phyloP scores from a whole-genome alignment of 2,329 filamentous ascomycete species.

The Arachnomyces sp. region DNA sequence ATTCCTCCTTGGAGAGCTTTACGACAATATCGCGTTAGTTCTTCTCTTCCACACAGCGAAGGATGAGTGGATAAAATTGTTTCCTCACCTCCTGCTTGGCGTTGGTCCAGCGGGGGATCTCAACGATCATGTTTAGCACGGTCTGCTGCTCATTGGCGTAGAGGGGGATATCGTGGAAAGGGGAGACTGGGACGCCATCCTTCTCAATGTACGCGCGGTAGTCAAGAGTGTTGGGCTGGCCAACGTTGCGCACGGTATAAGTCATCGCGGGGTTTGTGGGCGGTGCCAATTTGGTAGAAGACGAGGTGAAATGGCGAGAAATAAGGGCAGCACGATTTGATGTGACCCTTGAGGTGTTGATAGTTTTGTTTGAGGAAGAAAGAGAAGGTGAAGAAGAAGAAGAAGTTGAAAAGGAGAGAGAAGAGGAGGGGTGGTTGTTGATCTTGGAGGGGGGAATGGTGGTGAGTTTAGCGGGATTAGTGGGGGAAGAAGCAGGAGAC shows the following conservation, averaged over 20 bases:
- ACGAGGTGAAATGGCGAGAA: conserved; percentile 41
- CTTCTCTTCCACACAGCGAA: not conserved
- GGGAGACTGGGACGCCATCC: conserved; percentile 86
- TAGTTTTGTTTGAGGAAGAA: conserved; percentile 10
- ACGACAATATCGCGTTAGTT: not conserved
- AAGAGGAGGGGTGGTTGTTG: conserved; percentile 4
- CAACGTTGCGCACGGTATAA: conserved; percentile 82
- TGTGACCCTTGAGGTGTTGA: conserved; percentile 6
- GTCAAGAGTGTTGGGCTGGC: conserved; percentile 83
- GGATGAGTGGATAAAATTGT: conserved; percentile 1
- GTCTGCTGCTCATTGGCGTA: conserved; percentile 95
- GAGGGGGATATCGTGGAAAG: conserved; percentile 97
- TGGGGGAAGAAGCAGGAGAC: conserved; percentile 4
- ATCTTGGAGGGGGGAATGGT: conserved; percentile 20
- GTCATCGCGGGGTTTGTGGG: conserved; percentile 36
- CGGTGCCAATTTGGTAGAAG: conserved; percentile 21
- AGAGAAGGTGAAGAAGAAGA: conserved; percentile 19
- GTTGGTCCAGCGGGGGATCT: conserved; percentile 99
- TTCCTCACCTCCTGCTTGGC: conserved; percentile 88
- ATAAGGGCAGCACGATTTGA: conserved; percentile 36
- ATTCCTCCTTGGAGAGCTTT: conserved; percentile 97
- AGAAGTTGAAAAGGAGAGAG: conserved; percentile 16
- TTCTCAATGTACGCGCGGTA: conserved; percentile 97
- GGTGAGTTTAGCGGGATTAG: conserved; percentile 36
- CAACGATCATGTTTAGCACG: conserved; percentile 97